Conservation (phyloP, 257 asterid species). For the Jaltomata sinuosa region DNA sequence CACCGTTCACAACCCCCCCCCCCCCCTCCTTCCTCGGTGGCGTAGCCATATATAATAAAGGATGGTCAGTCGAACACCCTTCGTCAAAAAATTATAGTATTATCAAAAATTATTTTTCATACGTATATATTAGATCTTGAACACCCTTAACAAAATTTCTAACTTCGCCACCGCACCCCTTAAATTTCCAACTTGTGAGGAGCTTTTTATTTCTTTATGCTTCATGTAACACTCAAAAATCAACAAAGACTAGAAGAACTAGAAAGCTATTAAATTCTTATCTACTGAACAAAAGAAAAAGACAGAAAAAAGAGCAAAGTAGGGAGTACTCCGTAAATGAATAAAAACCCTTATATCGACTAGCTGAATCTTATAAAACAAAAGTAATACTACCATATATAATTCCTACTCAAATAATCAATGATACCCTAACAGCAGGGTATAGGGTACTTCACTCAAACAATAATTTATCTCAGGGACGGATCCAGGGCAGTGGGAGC, state of each 20-base stretch:
- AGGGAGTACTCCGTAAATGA: not conserved
- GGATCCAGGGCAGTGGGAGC: not conserved
- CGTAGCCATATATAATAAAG: no score
- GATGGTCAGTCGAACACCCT: no score
- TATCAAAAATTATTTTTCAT: no score
- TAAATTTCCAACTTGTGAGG: not conserved
- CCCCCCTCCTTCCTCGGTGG: no score
- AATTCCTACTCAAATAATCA: not conserved
- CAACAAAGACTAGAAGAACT: not conserved
- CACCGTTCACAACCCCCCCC: not conserved
- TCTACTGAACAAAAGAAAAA: not conserved
- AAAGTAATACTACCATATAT: not conserved
- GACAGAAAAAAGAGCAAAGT: not conserved
- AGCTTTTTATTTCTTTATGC: not conserved
- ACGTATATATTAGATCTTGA: no score
- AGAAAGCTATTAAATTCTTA: not conserved
- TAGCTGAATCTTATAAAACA: not conserved
- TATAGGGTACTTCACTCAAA: not conserved
- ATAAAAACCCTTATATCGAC: not conserved
- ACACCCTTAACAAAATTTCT: no score
- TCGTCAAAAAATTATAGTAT: no score
- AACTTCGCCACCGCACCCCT: no score
- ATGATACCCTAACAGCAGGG: not conserved
- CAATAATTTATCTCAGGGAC: not conserved
- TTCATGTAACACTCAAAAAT: not conserved